Evolutionary conservation across 768 basidiomycete genomes (phyloP).

Genomic region (Sporobolomyces phaffii): DNA sequence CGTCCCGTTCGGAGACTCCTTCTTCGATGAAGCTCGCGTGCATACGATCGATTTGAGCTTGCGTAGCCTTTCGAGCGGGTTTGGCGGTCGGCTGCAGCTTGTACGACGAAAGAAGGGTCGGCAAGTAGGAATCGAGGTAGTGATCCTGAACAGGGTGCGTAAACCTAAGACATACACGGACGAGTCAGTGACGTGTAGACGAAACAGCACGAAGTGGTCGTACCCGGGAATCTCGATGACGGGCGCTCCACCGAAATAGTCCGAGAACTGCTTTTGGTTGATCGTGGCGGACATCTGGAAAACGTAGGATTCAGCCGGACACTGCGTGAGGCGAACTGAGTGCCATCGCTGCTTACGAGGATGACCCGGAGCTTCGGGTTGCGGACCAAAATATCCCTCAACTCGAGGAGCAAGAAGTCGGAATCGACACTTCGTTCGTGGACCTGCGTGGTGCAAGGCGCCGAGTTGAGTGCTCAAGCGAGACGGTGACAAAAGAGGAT

Average conservation of each 20-base stretch:
- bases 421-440: conserved; percentile 89
- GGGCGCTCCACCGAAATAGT: conserved; percentile 76
- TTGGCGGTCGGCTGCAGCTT: conserved; percentile 48
- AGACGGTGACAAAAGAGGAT: background rate
- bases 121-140: conserved; percentile 75
- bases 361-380: conserved; percentile 69
- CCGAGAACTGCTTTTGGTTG: conserved; percentile 74
- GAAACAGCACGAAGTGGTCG: conserved; percentile 49
- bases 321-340: background rate
- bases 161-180: background rate
- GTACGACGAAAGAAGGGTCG: conserved; percentile 39
- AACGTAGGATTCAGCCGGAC: background rate
- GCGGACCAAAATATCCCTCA: conserved; percentile 64
- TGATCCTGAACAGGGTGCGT: conserved; percentile 48
- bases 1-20: conserved; percentile 51
- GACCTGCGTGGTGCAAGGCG: conserved; percentile 52
- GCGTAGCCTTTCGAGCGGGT: conserved; percentile 49
- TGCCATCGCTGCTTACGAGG: conserved; percentile 46
- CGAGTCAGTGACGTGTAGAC: background rate
- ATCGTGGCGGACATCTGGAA: conserved; percentile 91
- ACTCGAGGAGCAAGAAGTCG: conserved; percentile 77
- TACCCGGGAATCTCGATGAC: conserved; percentile 76
- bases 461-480: background rate
- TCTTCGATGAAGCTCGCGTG: conserved; percentile 53
- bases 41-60: conserved; percentile 53